Percentiles rank a stretch among this genome's conserved stretches.
Evolutionary conservation across 192 early-diverging fungal species (phyloP).

Genomic region (Coemansia brasiliensis): DNA sequence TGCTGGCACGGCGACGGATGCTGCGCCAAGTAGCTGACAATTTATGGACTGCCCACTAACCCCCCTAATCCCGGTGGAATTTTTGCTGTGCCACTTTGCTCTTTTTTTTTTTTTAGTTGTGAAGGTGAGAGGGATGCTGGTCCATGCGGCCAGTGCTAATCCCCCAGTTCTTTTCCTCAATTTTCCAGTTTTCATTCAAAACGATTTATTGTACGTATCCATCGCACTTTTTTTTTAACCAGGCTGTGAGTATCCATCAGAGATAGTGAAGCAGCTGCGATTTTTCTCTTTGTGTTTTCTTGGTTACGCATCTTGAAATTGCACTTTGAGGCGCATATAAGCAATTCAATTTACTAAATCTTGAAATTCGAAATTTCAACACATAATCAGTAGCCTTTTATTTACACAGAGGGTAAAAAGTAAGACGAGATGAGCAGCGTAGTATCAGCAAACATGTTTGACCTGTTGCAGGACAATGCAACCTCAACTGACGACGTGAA

Average conservation of each 20-base stretch:
- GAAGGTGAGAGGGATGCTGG: neutral
- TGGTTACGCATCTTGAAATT: too few relatives aligned
- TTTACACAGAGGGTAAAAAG: neutral
- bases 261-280: neutral
- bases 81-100: neutral
- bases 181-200: neutral
- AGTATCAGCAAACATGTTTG: constrained; percentile 68
- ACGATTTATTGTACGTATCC: neutral
- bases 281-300: neutral
- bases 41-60: constrained; percentile 40
- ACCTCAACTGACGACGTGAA: constrained; percentile 37
- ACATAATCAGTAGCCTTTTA: too few relatives aligned
- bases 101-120: neutral
- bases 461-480: constrained; percentile 65
- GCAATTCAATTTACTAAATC: too few relatives aligned
- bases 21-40: constrained; percentile 31
- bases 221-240: constrained; percentile 2
- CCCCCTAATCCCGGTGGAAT: constrained; percentile 4
- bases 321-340: too few relatives aligned
- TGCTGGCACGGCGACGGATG: constrained; percentile 33
- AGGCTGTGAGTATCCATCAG: constrained; percentile 2
- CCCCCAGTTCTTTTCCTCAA: neutral
- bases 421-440: constrained; percentile 51
- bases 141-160: neutral
- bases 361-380: too few relatives aligned